Evolutionary conservation across 306 rosid genomes (phyloP).

Genomic region (Prosopis cineraria): DNA sequence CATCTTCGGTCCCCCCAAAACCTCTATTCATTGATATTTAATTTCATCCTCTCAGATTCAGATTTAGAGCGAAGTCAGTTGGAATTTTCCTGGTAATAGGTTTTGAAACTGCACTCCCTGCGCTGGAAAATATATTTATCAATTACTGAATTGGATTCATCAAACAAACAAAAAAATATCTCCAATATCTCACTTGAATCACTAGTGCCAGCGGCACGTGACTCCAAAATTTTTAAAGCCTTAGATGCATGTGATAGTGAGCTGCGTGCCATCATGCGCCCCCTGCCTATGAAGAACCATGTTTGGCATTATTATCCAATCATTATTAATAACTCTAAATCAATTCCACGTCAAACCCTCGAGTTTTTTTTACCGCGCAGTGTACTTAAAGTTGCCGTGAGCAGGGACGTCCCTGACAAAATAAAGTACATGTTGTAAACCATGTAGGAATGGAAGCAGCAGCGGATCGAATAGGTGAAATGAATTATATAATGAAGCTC

Average conservation of each 20-base stretch:
- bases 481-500: no score
- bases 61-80: neutral
- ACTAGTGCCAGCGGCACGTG: neutral
- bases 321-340: no score
- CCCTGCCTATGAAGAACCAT: neutral
- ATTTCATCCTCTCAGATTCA: neutral
- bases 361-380: no score
- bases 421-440: no score
- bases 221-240: neutral
- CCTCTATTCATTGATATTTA: neutral
- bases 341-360: no score
- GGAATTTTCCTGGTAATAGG: neutral
- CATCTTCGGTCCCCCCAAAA: neutral
- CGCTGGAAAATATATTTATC: neutral
- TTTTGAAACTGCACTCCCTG: neutral
- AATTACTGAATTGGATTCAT: no score
- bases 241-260: neutral
- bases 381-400: no score
- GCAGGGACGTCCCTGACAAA: no score
- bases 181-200: neutral
- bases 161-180: no score
- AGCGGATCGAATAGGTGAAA: no score
- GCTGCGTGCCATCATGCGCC: neutral
- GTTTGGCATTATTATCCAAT: neutral
- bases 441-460: no score